Evolutionary conservation across 1,284 basidiomycete species (phyloP).

Genomic region (Cutaneotrichosporon sp.): DNA sequence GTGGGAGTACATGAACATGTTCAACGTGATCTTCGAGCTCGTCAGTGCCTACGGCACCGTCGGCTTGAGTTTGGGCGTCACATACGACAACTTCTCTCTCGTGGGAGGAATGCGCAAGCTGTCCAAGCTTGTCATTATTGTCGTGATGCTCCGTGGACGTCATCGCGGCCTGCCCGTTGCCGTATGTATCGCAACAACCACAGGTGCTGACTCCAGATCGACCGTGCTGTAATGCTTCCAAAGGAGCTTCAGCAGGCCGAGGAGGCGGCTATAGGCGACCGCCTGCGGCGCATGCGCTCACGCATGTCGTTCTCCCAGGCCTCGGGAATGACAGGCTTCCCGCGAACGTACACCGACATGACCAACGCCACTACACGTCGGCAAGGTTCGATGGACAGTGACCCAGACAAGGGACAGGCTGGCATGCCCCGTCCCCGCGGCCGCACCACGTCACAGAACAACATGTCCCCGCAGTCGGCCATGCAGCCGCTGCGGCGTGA

Average conservation of each 20-base stretch:
- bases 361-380: conserved; percentile 1
- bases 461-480: neutral
- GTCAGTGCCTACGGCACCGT: conserved; percentile 91
- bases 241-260: conserved; percentile 49
- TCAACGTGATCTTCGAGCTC: conserved; percentile 60
- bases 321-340: conserved; percentile 8
- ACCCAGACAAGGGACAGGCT: neutral
- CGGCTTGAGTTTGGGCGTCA: conserved; percentile 75
- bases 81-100: conserved; percentile 57
- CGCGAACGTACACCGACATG: conserved; percentile 15
- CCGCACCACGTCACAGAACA: neutral
- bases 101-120: conserved; percentile 40
- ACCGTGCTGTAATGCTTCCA: conserved; percentile 54
- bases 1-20: conserved; percentile 73
- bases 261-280: conserved; percentile 43
- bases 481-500: neutral
- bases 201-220: conserved; percentile 39
- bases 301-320: conserved; percentile 10
- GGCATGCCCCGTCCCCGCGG: neutral
- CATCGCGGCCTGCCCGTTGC: conserved; percentile 49
- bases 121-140: conserved; percentile 46
- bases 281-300: conserved; percentile 21
- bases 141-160: conserved; percentile 48
- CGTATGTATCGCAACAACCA: neutral
- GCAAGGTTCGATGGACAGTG: neutral